A percentile compares a stretch with the other conserved stretches of the same genome.
Conservation (phyloP, 345 rosid genomes). For the Moricandia arvensis region DNA sequence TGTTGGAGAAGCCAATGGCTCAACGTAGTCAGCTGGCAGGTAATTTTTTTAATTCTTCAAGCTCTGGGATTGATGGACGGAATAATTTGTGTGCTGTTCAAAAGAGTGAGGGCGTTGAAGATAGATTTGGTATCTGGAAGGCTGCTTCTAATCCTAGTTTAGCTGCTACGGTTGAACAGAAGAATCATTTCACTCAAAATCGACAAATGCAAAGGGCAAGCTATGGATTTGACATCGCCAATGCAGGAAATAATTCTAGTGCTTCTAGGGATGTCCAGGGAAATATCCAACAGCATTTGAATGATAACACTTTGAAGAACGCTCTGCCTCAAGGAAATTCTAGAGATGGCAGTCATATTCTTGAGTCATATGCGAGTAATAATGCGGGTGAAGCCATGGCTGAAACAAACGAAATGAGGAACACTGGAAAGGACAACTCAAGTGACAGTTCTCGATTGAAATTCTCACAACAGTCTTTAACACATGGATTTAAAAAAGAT, state of each 20-base stretch:
- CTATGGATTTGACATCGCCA: slow-evolving; percentile 41
- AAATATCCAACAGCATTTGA: slow-evolving; percentile 43
- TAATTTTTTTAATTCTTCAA: neutral
- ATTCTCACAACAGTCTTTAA: slow-evolving; percentile 3
- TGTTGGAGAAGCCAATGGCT: neutral
- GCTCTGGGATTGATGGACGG: neutral
- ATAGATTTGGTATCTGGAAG: slow-evolving; percentile 47
- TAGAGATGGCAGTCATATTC: slow-evolving; percentile 35
- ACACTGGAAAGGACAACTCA: slow-evolving; percentile 7
- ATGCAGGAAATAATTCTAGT: slow-evolving; percentile 38
- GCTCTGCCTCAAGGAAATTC: slow-evolving; percentile 39
- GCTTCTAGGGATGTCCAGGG: slow-evolving; percentile 37
- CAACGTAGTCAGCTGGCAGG: neutral
- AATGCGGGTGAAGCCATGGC: slow-evolving; percentile 25
- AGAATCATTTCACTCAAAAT: slow-evolving; percentile 42
- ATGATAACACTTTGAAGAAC: slow-evolving; percentile 49
- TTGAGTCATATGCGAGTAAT: slow-evolving; percentile 51
- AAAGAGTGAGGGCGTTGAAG: slow-evolving; percentile 44
- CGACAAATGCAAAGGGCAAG: slow-evolving; percentile 40
- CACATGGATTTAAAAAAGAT: neutral
- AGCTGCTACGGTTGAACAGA: slow-evolving; percentile 36
- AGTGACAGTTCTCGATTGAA: slow-evolving; percentile 6
- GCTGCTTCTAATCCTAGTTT: slow-evolving; percentile 45
- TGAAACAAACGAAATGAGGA: slow-evolving; percentile 40
- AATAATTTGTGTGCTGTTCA: slow-evolving; percentile 7